Evolutionary conservation across 1,284 basidiomycete genomes (phyloP), one percentile per base, ranked within the genome.

Genomic region (Wallemia hederae): DNA sequence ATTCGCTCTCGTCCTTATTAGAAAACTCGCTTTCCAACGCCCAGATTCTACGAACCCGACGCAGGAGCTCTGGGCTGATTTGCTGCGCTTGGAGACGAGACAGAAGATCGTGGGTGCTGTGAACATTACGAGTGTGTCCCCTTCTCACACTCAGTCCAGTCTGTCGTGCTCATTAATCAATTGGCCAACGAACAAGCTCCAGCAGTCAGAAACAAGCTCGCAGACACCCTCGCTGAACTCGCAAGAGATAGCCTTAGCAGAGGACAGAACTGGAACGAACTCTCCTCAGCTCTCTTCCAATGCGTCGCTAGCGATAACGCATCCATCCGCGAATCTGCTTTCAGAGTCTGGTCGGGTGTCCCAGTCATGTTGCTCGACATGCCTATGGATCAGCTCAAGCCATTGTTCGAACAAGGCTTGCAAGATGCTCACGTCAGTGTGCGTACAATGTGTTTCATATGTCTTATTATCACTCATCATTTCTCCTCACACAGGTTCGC

Each of bases 1-100:
- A 1, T 62, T 63, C 58, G 56, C 62, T 7, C 60, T 63, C 19
- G 49, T 63, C 31, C 58, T 63, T 11, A 59, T 63, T 14, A 59
- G 62, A 24, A 49, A 56, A 34, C 60, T 63, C 28, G 61, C 61
- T 5, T 39, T 63, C 59, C 61, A 63, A 55, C 49, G 31, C 14
- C 58, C 60, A 58, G 57, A 29, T 19, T 15, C 9, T 31, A 31
- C 26, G 34, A 17, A 55, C 61, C 56, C 56, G 9, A 58, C 56
- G 2, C 56, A 28, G 25, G 56, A 58, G 25, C 24, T 58, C 56
- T 58, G 56, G 56, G 56, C 56, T 24, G 56, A 58, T 28, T 14
- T 26, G 3, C 17, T 58, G 17, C 24, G 56, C 15, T 24, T 11
- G 14, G 56, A 58, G 19, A 58, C 56, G 15, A 26, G 56, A 28